A percentile compares a stretch with the other conserved stretches of the same genome.
Conservation (phyloP, 164 flowering plant genomes). For the Stephania yunnanensis region DNA sequence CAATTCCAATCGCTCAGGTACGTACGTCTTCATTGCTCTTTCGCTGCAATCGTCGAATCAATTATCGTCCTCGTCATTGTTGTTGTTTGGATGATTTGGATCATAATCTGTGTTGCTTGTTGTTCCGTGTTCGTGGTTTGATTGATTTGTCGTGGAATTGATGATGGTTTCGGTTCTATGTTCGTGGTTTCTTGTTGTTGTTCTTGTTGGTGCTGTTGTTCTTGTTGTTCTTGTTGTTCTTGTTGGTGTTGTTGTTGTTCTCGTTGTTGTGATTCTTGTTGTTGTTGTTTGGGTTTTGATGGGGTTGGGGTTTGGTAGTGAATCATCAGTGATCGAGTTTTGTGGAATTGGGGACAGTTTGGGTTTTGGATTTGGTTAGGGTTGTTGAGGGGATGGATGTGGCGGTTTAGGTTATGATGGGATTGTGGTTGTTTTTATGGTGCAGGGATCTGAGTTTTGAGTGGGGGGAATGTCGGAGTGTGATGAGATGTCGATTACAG, state of each 20-base stretch:
- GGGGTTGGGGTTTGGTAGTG: neutral
- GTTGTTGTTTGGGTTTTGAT: neutral
- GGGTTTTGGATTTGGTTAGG: neutral
- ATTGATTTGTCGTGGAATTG: neutral
- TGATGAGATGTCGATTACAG: conserved; percentile 33
- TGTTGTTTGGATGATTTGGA: neutral
- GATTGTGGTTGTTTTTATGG: neutral
- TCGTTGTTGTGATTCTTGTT: neutral
- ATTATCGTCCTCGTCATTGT: neutral
- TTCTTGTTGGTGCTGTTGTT: neutral
- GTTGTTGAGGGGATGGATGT: neutral
- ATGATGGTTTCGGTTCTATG: neutral
- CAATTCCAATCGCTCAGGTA: neutral
- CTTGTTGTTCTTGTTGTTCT: neutral
- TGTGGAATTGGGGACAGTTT: neutral
- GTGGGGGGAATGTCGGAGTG: neutral
- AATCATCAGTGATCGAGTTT: neutral
- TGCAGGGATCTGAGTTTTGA: neutral
- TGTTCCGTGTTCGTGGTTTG: neutral
- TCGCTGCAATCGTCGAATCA: neutral
- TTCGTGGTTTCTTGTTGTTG: neutral
- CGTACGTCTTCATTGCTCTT: neutral
- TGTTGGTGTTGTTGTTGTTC: neutral
- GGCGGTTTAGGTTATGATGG: neutral
- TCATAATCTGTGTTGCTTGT: neutral